Conservation (phyloP, 495 filamentous ascomycete species). For the Echria macrotheca region DNA sequence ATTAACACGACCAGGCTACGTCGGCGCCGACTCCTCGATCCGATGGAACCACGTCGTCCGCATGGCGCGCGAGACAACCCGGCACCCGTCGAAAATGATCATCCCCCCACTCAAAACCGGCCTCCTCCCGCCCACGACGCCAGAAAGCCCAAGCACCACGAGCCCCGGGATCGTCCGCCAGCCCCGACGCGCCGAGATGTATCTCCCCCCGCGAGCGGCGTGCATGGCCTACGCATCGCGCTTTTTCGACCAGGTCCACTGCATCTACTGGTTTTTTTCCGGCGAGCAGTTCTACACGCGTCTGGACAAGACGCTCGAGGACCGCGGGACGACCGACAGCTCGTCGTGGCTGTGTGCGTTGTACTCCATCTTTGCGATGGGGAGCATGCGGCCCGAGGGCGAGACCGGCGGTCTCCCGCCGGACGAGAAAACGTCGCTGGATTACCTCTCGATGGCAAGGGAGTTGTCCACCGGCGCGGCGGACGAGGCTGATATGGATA, state of each 20-base stretch:
- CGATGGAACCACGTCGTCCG: constrained; percentile 8
- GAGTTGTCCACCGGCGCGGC: background rate
- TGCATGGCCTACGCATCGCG: constrained; percentile 23
- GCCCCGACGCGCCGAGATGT: constrained; percentile 28
- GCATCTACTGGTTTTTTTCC: constrained; percentile 15
- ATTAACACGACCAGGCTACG: no score
- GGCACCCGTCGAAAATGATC: background rate
- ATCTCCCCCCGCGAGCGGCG: background rate
- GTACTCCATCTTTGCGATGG: constrained; percentile 6
- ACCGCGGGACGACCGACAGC: background rate
- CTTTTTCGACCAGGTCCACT: constrained; percentile 29
- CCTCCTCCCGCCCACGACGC: constrained; percentile 1
- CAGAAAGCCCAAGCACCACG: constrained; percentile 27
- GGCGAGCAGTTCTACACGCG: constrained; percentile 38
- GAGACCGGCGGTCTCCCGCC: no score
- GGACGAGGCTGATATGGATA: constrained; percentile 7
- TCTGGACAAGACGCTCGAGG: constrained; percentile 26
- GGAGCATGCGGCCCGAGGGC: background rate
- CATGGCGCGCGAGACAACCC: background rate
- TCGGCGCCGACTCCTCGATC: constrained; percentile 10
- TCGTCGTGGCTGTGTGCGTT: constrained; percentile 9
- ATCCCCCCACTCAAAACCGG: constrained; percentile 3
- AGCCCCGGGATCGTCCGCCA: constrained; percentile 31
- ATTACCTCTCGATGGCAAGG: constrained; percentile 5
- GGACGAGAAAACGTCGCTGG: constrained; percentile 2